A percentile compares a stretch with the other conserved stretches of the same genome.
phyloP scores from a whole-genome alignment of 2,329 filamentous ascomycete genomes.

The Epichloe sylvatica region DNA sequence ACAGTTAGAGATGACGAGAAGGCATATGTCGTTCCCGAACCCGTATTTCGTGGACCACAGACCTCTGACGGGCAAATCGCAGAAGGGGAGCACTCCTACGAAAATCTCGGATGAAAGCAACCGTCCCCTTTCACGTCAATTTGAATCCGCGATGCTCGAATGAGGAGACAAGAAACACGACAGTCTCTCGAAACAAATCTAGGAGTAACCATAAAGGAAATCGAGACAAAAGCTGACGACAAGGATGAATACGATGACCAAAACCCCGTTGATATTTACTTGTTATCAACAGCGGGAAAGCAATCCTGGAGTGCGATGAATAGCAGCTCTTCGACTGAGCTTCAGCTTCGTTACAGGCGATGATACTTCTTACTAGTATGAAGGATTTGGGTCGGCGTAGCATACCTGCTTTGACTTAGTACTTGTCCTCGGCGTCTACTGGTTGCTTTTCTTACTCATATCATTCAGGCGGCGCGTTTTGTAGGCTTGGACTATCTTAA shows the following conservation, averaged over 20 bases:
- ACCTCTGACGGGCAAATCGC: background rate
- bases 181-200: background rate
- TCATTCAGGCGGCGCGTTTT: background rate
- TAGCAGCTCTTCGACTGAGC: no score
- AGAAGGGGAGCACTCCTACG: background rate
- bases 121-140: background rate
- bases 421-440: background rate
- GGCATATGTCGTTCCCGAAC: background rate
- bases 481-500: background rate
- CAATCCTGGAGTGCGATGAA: no score
- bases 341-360: no score
- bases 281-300: no score
- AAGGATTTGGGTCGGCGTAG: no score
- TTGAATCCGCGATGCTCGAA: background rate
- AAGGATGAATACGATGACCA: no score
- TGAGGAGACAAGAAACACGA: background rate
- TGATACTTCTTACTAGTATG: no score
- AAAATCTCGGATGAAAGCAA: background rate
- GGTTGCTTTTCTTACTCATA: background rate
- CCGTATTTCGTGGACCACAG: background rate
- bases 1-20: background rate
- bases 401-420: background rate
- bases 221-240: background rate
- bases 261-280: background rate
- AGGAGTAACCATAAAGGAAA: background rate